These are phyloP conservation scores for Lyophyllum decastes DNA, from an alignment of 768 basidiomycete species.

Conservation along the genomic window DNA sequence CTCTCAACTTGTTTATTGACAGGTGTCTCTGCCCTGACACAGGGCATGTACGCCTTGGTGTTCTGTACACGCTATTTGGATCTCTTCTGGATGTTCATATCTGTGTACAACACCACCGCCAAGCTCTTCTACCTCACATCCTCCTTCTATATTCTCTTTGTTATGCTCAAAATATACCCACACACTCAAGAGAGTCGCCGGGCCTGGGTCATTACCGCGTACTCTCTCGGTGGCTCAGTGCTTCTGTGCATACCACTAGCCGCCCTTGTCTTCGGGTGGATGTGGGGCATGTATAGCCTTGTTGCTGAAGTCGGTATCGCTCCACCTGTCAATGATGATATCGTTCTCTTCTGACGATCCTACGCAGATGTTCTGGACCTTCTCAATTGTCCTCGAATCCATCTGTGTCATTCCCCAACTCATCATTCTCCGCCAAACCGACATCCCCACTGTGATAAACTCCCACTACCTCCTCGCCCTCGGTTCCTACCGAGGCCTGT, in stretches of 20 bases:
- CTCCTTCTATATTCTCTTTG: neutral
- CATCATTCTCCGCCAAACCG: neutral
- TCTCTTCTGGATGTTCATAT: neutral
- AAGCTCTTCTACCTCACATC: conserved; percentile 2
- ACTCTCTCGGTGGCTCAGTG: neutral
- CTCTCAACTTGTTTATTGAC: neutral
- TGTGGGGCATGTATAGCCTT: neutral
- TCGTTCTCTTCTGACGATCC: neutral
- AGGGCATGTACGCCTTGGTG: conserved; percentile 1
- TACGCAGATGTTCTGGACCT: neutral
- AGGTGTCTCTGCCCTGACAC: neutral
- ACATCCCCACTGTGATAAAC: neutral
- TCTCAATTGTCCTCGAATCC: conserved; percentile 1
- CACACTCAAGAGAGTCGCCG: neutral
- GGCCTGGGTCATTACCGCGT: neutral
- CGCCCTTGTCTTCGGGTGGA: neutral
- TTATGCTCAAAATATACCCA: neutral
- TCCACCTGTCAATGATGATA: neutral
- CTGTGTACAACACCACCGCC: neutral
- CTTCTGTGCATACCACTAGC: neutral
- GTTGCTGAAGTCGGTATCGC: neutral
- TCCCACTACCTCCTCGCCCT: conserved; percentile 2
- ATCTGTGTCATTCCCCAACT: neutral
- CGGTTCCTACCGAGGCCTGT: conserved; percentile 1
- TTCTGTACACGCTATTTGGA: conserved; percentile 11